Percentiles rank a stretch among this genome's conserved stretches.
Evolutionary conservation across 495 filamentous ascomycete species (phyloP).

Genomic region (Margaritispora aquatica): DNA sequence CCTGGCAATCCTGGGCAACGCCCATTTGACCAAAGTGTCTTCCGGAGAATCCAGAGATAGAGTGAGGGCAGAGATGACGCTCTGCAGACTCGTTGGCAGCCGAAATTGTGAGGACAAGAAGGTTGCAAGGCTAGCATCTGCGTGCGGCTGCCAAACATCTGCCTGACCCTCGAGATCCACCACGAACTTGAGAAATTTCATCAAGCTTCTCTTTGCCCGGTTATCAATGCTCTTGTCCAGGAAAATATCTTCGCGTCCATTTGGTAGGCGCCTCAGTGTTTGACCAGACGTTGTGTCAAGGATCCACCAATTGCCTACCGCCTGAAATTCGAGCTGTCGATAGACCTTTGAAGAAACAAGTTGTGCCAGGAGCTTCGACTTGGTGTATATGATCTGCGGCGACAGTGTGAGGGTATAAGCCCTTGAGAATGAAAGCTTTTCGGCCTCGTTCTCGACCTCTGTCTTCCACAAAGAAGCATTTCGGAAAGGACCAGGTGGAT

Average conservation of each 20-base stretch:
- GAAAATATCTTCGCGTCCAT: conserved; percentile 83
- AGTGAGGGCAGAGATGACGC: conserved; percentile 72
- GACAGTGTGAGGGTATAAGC: conserved; percentile 79
- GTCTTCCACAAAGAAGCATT: conserved; percentile 23
- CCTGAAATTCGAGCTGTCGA: conserved; percentile 84
- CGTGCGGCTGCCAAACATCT: conserved; percentile 41
- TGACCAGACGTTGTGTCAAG: conserved; percentile 34
- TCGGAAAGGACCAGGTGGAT: conserved; percentile 10
- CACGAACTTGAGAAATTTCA: conserved; percentile 84
- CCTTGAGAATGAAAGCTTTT: conserved; percentile 56
- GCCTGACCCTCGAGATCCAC: conserved; percentile 51
- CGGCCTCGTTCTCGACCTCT: conserved; percentile 11
- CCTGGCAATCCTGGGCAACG: conserved; percentile 62
- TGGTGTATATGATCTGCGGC: conserved; percentile 81
- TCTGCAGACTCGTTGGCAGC: conserved; percentile 60
- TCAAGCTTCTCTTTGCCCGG: conserved; percentile 71
- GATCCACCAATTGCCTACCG: conserved; percentile 92
- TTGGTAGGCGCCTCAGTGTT: conserved; percentile 62
- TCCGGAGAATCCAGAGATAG: conserved; percentile 54
- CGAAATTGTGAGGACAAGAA: conserved; percentile 70
- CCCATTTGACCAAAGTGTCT: conserved; percentile 56
- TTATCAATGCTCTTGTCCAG: conserved; percentile 62
- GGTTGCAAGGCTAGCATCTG: conserved; percentile 46
- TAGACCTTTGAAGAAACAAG: conserved; percentile 86
- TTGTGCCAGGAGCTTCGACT: conserved; percentile 64